Percentiles rank a stretch among this genome's conserved stretches.
Conservation (phyloP, 306 rosid genomes). For the Cucumis melo region DNA sequence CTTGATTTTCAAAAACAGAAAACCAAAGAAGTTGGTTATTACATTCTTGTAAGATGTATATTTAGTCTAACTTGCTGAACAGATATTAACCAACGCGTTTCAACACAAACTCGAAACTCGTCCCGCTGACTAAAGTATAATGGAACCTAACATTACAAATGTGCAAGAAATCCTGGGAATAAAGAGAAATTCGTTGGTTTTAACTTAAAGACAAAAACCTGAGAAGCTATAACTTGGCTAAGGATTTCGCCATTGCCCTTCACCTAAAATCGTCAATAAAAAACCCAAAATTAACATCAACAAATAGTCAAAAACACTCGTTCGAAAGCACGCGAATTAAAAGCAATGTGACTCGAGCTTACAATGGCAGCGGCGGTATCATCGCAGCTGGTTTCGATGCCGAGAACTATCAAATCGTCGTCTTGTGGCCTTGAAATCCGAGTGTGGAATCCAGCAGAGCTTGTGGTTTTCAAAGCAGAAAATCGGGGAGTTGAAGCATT, state of each 20-base stretch:
- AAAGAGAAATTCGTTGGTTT: not conserved
- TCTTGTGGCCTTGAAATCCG: slow-evolving; percentile 15
- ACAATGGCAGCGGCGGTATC: slow-evolving; percentile 95
- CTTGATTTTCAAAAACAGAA: not conserved
- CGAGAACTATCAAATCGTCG: slow-evolving; percentile 47
- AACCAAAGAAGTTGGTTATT: not conserved
- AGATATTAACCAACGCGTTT: not conserved
- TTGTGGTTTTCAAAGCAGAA: slow-evolving; percentile 1
- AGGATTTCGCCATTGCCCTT: slow-evolving; percentile 75
- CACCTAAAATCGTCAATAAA: slow-evolving; percentile 27
- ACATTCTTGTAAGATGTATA: not conserved
- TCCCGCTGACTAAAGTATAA: not conserved
- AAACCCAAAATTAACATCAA: not conserved
- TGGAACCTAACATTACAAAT: not conserved
- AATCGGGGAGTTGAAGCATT: slow-evolving; percentile 4
- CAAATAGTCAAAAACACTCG: not conserved
- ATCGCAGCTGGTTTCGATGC: slow-evolving; percentile 96
- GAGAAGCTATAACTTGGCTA: slow-evolving; percentile 87
- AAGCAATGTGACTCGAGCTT: slow-evolving; percentile 4
- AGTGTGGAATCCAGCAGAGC: not conserved
- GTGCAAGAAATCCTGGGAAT: not conserved
- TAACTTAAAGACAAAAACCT: slow-evolving; percentile 30
- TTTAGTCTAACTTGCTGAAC: not conserved
- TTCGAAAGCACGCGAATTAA: not conserved
- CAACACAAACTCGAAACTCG: not conserved